Percentiles rank a stretch among this genome's conserved stretches.
Conservation (phyloP, 805 yeast genomes). For the Isabelozyma heimii region DNA sequence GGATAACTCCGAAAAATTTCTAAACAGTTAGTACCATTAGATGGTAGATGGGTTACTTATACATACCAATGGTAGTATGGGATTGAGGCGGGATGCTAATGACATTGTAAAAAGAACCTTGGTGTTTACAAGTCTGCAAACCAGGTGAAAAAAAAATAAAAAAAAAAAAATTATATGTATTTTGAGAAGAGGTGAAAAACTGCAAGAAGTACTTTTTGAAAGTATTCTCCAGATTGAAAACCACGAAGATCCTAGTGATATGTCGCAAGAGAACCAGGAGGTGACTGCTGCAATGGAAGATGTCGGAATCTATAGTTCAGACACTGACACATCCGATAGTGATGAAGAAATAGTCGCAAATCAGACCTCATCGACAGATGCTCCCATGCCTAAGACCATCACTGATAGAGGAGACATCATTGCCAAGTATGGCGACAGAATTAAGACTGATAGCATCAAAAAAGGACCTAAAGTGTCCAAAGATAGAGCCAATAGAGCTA, state of each 20-base stretch:
- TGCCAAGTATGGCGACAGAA: slow-evolving; percentile 61
- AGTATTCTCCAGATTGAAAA: background rate
- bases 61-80: slow-evolving; percentile 6
- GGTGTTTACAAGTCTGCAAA: background rate
- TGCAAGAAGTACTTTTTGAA: too few species aligned
- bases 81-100: slow-evolving; percentile 4
- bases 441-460: slow-evolving; percentile 60
- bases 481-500: slow-evolving; percentile 92
- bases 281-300: background rate
- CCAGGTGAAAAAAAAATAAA: background rate
- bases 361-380: slow-evolving; percentile 5
- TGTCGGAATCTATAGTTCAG: slow-evolving; percentile 1
- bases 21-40: slow-evolving; percentile 10
- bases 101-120: background rate
- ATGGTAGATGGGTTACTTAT: too few species aligned
- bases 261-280: slow-evolving; percentile 1
- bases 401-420: slow-evolving; percentile 46
- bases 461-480: slow-evolving; percentile 59
- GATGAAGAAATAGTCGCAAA: slow-evolving; percentile 6
- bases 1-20: slow-evolving; percentile 68
- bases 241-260: background rate
- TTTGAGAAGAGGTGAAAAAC: background rate
- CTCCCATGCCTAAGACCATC: slow-evolving; percentile 18
- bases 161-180: too few species aligned
- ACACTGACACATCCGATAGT: slow-evolving; percentile 12